Evolutionary conservation across 495 filamentous ascomycete species (phyloP).

Genomic region (Immersiella caudata): DNA sequence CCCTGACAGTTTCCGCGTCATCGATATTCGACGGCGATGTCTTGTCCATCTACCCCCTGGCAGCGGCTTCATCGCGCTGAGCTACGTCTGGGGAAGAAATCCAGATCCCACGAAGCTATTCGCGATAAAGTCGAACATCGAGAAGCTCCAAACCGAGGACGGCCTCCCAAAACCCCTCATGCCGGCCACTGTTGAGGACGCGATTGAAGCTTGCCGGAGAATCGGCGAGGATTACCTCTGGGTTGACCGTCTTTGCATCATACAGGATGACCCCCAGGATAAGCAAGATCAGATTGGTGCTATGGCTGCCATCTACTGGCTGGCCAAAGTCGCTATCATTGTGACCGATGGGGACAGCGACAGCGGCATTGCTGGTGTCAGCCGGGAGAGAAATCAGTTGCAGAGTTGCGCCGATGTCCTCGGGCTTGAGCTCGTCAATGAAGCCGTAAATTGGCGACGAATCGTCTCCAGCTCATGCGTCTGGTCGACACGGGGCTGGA

Average conservation of each 20-base stretch:
- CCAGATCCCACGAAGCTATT: not conserved
- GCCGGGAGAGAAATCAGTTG: too few relatives aligned
- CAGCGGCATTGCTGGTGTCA: not conserved
- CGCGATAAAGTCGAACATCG: not conserved
- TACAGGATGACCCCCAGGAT: not conserved
- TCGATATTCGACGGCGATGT: too few relatives aligned
- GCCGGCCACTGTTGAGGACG: not conserved
- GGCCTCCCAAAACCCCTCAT: not conserved
- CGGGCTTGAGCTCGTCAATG: too few relatives aligned
- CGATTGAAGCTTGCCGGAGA: not conserved
- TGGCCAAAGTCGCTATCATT: not conserved
- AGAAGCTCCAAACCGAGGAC: not conserved
- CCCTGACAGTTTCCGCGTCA: too few relatives aligned
- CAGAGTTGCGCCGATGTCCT: too few relatives aligned
- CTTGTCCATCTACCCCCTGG: not conserved
- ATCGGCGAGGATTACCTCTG: not conserved
- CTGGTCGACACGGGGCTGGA: too few relatives aligned
- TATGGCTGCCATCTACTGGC: not conserved
- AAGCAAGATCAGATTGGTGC: not conserved
- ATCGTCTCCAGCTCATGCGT: too few relatives aligned
- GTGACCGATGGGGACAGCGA: not conserved
- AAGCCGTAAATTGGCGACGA: too few relatives aligned
- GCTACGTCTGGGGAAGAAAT: constrained; percentile 4
- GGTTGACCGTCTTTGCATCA: not conserved
- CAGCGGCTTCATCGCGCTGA: not conserved